Evolutionary conservation across 169 alveolate species (phyloP), one percentile per base, ranked within the genome.

Genomic region (Eimeria maxima): DNA sequence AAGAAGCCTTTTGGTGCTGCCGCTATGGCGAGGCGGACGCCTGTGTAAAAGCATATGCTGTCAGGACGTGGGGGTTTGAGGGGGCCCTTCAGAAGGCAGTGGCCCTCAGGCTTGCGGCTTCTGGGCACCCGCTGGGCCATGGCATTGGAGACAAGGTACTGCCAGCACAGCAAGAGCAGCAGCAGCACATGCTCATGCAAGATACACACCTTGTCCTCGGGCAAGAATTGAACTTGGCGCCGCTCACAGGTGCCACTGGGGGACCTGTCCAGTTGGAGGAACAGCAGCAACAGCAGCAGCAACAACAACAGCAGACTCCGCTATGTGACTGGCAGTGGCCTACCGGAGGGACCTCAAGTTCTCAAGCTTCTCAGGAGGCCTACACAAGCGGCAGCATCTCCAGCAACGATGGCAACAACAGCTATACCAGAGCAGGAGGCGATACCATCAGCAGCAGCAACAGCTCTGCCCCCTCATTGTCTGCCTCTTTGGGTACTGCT

Each of bases 101-200:
- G n/a, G 84, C 53, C 74, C 80, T 89, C 71, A 42, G 95, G 69
- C 95, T 65, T 78, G 67, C 29, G 24, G 95, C 80, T 33, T 60
- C 95, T 2, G 95, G 95, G 67, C 95, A 89, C 74, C 86, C 88
- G 42, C 53, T 89, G 27, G 95, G 95, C 29, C 81, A 67, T 33
- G 95, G 95, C 14, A 50, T 89, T 16, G 95, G 95, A 4, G 81
- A 69, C 95, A 38, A 69, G 29, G 50, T 57, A 5, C 78, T 27
- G 14, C 92, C 92, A 63, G 33, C 57, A 5, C 33, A 42, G 92
- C 78, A 57, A 73, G 57, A 57, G 76, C 92, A 22, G 76, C 47
- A 84, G 53, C 92, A 50, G 47, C 76, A 84, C 33, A 45, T 27
- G 90, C 71, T 45, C 69, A 73, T 27, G 76, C 73, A 50, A 38